Percentiles rank a stretch among this genome's conserved stretches.
phyloP scores from a whole-genome alignment of 768 basidiomycete species.

The Leccinum uliginosum region DNA sequence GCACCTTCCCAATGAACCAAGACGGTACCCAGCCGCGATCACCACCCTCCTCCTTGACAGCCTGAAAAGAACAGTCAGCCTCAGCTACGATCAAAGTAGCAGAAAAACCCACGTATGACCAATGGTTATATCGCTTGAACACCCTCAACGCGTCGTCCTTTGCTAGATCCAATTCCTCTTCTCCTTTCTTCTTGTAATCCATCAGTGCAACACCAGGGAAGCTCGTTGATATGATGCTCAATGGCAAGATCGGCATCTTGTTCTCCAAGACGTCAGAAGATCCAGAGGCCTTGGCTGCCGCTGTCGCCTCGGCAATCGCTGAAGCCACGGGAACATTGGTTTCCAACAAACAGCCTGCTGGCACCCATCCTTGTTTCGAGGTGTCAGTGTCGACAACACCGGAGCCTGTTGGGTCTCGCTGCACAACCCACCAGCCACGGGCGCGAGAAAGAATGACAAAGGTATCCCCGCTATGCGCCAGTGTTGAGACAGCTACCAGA shows the following conservation, averaged over 20 bases:
- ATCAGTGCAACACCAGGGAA: constrained; percentile 95
- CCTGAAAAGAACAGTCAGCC: constrained; percentile 41
- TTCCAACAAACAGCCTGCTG: constrained; percentile 94
- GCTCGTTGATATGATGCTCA: constrained; percentile 93
- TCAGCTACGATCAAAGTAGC: background rate
- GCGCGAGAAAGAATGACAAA: constrained; percentile 91
- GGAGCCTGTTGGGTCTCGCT: constrained; percentile 84
- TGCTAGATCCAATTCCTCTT: constrained; percentile 83
- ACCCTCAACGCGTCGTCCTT: constrained; percentile 90
- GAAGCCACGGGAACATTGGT: constrained; percentile 87
- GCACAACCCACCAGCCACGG: constrained; percentile 99
- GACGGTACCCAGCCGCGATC: constrained; percentile 97
- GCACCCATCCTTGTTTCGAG: constrained; percentile 92
- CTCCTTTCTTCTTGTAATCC: constrained; percentile 93
- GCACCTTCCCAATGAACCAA: constrained; percentile 93
- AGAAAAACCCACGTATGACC: constrained; percentile 72
- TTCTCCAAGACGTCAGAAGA: constrained; percentile 36
- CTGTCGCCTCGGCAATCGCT: constrained; percentile 79
- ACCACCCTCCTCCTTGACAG: constrained; percentile 89
- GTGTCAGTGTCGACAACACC: constrained; percentile 75
- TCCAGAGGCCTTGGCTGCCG: constrained; percentile 47
- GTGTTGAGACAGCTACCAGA: constrained; percentile 3
- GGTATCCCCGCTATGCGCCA: constrained; percentile 68
- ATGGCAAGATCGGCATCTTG: constrained; percentile 80
- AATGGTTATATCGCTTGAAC: constrained; percentile 97